Base-by-base conservation (phyloP, 495 filamentous ascomycete species). In the Neurospora discreta region DNA sequence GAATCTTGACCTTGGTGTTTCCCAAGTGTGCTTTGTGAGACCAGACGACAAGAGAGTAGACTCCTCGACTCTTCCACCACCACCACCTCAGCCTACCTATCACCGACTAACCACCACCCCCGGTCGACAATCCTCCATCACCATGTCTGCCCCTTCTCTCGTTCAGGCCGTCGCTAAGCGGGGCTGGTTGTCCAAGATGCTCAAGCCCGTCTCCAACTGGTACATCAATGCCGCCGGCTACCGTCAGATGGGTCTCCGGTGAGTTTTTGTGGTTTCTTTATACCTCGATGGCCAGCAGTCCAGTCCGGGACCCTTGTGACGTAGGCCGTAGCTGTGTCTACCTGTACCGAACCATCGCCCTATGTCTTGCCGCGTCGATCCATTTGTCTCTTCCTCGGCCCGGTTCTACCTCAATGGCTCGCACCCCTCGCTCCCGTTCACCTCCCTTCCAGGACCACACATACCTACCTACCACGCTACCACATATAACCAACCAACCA, bases 211-310 rank as follows among this genome's bases (percentile, higher is more conserved):
- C 71, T 88, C 93, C 79, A 86, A 88, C 70, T 95, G 91, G 92
- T 98, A 98, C 85, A 78, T 78, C 78, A 89, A 94, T 79, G 89
- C 91, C 69, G 88, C 93, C 74, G 95, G 95, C 77, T 97, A 99
- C 87, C 90, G 95, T 81, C 88, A 94, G 85, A 86, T 98, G 76
- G 95, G 95, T 77, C 87, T 99, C 81, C 90, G 85, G 95, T 98
- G 84, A 85, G 88, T 77, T 60, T 20, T 60, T 60, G 26, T 60
- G 30, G 52, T 30, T 30, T 58, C 10, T 33, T 33, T 60, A 60
- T 33, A 60, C 52, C 26, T 60, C 52, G 52, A 60, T 60, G 52
- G 52, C 52, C 52, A 60, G 52, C 52, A 1, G 26, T 60, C 46
- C 11, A 15, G 52, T 9, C 52, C 26, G 26, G 52, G 52, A 33